Evolutionary conservation across 176 grass and related monocot genomes (phyloP), one percentile per base, ranked within the genome.

Genomic region (Musa itinerans): DNA sequence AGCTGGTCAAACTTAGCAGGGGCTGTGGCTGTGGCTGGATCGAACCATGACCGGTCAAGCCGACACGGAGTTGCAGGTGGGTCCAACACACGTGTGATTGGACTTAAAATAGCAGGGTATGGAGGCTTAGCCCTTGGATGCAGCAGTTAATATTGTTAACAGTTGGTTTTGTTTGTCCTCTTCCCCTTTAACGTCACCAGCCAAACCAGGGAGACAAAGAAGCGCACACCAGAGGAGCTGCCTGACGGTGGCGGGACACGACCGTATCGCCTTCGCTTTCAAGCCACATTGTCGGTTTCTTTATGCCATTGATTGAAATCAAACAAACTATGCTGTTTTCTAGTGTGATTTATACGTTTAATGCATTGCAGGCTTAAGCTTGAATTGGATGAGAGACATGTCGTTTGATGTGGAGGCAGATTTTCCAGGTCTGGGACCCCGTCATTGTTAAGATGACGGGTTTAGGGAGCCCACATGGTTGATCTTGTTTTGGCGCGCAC

Each of bases 401-500:
- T 53, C 3, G 75, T 21, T 77, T n/a, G 59, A 65, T 59, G 17
- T 13, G 75, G 54, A 77, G 75, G 59, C 75, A 77, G 34, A 66
- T 65, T 65, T 77, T 77, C 75, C 11, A 66, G 52, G 54, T 1
- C 13, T 24, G 4, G 72, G 54, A 69, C 67, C 34, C 73, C 21
- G 9, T 6, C 14, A 8, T 6, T 17, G 7, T 27, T 5, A 8
- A 70, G 16, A 70, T 70, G 68, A 50, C 2, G 68, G 68, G 7
- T 11, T 51, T n/a, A 6, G 34, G 68, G 15, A 50, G 2, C 68
- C 68, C 25, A 20, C 34, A 50, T 16, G 24, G 29, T 19, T 9
- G 67, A 14, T 10, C 24, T 69, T 17, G 15, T 29, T 50, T 50
- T 69, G 34, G 67, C 19, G 34, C 34, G 8, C 20, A 65, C 22